phyloP scores from a whole-genome alignment of 495 filamentous ascomycete genomes.

The Hapsidospora chrysogenum region DNA sequence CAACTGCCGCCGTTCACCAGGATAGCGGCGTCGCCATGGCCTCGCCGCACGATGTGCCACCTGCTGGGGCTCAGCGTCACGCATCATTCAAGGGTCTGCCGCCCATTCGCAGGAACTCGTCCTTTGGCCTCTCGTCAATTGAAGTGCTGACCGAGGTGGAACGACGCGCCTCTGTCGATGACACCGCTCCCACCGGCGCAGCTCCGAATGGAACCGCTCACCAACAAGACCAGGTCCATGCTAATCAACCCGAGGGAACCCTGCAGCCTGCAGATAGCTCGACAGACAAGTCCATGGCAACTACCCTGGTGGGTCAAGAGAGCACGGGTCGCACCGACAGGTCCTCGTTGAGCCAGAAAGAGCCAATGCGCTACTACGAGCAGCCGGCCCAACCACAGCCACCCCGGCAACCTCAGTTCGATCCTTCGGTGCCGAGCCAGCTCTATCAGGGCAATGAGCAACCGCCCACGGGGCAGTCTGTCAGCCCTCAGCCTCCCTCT shows the following conservation, averaged over 20 bases:
- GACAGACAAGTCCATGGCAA: too few relatives aligned
- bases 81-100: constrained; percentile 28
- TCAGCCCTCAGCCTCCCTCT: not conserved
- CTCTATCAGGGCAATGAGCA: not conserved
- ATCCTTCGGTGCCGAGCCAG: not conserved
- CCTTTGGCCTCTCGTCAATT: not conserved
- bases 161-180: too few relatives aligned
- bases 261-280: too few relatives aligned
- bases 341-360: not conserved
- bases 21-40: too few relatives aligned
- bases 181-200: too few relatives aligned
- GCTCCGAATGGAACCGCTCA: too few relatives aligned
- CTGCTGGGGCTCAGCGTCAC: constrained; percentile 10
- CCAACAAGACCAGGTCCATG: too few relatives aligned
- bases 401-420: constrained; percentile 1
- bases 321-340: not conserved
- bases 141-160: too few relatives aligned
- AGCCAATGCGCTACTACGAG: constrained; percentile 1
- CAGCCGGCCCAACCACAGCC: constrained; percentile 4
- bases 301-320: not conserved
- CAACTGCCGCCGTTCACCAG: too few relatives aligned
- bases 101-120: constrained; percentile 32
- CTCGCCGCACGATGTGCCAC: too few relatives aligned
- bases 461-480: not conserved
- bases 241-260: too few relatives aligned